Conservation (phyloP, 2,329 filamentous ascomycete genomes). For the Penicillium sp. region DNA sequence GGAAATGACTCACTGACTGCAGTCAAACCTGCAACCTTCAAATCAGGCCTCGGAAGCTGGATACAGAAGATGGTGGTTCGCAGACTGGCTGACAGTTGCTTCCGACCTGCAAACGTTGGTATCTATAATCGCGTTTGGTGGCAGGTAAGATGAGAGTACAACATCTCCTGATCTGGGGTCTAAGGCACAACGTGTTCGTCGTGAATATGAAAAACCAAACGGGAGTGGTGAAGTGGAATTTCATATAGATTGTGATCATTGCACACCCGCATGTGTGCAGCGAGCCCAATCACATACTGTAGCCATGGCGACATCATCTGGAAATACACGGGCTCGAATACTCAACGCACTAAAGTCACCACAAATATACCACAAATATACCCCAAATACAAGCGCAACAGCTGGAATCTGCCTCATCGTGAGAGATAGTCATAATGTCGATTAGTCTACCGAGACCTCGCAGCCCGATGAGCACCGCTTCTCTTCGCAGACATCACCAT, state of each 20-base stretch:
- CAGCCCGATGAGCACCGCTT: constrained; percentile 29
- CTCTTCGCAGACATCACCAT: constrained; percentile 48
- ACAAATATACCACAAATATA: no score
- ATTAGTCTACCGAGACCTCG: constrained; percentile 37
- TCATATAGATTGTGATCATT: no score
- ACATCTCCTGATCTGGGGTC: neutral
- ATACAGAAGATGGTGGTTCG: no score
- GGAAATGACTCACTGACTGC: no score
- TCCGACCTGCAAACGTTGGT: neutral
- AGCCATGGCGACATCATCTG: constrained; percentile 4
- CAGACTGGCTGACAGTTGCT: no score
- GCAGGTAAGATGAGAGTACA: no score
- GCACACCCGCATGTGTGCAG: neutral
- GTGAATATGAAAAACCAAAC: neutral
- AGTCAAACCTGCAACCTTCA: no score
- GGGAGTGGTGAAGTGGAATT: no score
- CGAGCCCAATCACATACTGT: neutral
- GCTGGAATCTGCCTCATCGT: constrained; percentile 31
- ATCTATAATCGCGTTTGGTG: neutral
- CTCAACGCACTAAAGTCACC: constrained; percentile 34
- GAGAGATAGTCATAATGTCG: constrained; percentile 36
- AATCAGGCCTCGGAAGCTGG: no score
- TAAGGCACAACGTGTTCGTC: neutral
- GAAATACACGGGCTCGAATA: constrained; percentile 31
- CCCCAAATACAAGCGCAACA: constrained; percentile 13